Conservation (phyloP, 2,329 filamentous ascomycete species). For the Didymosphaeria variabile region DNA sequence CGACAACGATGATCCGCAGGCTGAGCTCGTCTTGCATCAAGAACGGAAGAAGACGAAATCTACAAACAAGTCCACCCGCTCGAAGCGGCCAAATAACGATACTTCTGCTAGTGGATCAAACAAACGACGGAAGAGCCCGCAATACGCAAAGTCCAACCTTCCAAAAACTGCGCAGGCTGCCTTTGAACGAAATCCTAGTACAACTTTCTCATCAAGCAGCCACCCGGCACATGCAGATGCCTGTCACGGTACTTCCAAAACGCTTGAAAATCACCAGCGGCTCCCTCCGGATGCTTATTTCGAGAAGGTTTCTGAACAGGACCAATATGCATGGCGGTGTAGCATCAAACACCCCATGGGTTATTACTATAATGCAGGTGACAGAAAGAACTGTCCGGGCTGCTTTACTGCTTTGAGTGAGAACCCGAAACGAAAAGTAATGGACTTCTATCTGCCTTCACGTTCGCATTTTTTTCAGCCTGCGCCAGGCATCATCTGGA, state of each 20-base stretch:
- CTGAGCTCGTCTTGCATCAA: not conserved
- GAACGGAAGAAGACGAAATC: too few species aligned
- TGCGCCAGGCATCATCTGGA: constrained; percentile 28
- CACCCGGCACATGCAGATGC: not conserved
- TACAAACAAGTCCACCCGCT: not conserved
- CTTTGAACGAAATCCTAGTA: too few species aligned
- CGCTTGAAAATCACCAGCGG: constrained; percentile 28
- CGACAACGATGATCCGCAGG: not conserved
- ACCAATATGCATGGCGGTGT: constrained; percentile 38
- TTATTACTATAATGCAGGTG: constrained; percentile 40
- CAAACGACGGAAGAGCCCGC: constrained; percentile 4
- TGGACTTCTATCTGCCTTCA: constrained; percentile 41
- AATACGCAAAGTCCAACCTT: not conserved
- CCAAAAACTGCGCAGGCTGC: not conserved
- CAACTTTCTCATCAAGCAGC: not conserved
- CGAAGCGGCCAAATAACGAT: not conserved
- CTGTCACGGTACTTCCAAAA: constrained; percentile 26
- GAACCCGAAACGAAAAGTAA: constrained; percentile 19
- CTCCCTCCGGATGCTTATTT: constrained; percentile 36
- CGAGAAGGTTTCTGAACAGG: constrained; percentile 17
- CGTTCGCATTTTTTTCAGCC: constrained; percentile 27
- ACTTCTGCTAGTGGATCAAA: not conserved
- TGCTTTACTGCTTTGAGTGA: constrained; percentile 30
- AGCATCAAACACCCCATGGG: constrained; percentile 37
- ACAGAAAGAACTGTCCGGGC: constrained; percentile 33